Conservation (phyloP, 768 basidiomycete species). For the Podaxis sp. region DNA sequence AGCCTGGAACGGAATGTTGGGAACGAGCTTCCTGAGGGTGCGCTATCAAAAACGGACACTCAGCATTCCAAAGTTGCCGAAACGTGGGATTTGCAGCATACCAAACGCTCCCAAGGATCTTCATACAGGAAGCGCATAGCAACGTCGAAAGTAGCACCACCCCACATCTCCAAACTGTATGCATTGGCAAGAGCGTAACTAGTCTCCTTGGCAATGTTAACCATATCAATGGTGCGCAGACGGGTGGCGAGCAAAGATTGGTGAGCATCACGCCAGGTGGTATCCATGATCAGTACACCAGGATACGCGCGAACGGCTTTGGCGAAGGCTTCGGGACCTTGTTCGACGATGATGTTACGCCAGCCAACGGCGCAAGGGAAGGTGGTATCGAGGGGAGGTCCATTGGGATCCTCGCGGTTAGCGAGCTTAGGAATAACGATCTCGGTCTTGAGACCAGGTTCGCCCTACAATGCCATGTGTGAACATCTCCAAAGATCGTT, state of each 20-base stretch:
- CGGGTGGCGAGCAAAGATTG: conserved; percentile 97
- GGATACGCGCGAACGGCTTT: conserved; percentile 97
- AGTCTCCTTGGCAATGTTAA: conserved; percentile 97
- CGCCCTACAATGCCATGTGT: conserved; percentile 49
- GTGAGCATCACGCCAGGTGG: conserved; percentile 99
- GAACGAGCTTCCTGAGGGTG: conserved; percentile 90
- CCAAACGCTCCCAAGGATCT: conserved; percentile 98
- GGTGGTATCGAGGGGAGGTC: conserved; percentile 72
- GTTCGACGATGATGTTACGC: conserved; percentile 98
- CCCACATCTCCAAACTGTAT: conserved; percentile 98
- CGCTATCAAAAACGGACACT: conserved; percentile 47
- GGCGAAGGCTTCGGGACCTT: conserved; percentile 97
- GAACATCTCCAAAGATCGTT: background rate
- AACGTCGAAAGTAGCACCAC: conserved; percentile 98
- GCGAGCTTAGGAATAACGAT: conserved; percentile 79
- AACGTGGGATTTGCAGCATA: conserved; percentile 31
- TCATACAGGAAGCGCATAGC: conserved; percentile 99
- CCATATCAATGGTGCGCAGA: conserved; percentile 94
- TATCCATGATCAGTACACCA: conserved; percentile 95
- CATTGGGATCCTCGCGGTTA: conserved; percentile 75
- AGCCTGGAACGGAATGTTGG: conserved; percentile 98
- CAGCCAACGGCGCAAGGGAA: conserved; percentile 87
- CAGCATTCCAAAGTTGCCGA: conserved; percentile 7
- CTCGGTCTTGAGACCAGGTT: conserved; percentile 91
- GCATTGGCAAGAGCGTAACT: conserved; percentile 93